Conservation (phyloP, 2,329 filamentous ascomycete genomes). For the Phialophora chinensis region DNA sequence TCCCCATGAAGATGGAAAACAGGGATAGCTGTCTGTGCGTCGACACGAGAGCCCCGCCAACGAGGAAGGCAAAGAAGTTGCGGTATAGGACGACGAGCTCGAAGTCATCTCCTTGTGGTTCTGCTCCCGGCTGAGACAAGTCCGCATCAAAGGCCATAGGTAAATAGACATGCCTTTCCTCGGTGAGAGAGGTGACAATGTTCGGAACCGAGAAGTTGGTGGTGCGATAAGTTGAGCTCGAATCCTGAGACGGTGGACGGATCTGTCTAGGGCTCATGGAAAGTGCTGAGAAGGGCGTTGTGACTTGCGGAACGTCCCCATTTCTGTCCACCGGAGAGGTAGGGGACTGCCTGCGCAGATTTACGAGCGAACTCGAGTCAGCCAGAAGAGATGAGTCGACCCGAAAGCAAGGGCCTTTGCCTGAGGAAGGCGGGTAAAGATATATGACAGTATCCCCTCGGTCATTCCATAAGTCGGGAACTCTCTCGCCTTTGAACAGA, state of each 20-base stretch:
- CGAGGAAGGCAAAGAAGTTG: conserved; percentile 68
- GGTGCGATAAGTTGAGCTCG: conserved; percentile 39
- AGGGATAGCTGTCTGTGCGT: conserved; percentile 61
- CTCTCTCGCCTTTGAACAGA: conserved; percentile 59
- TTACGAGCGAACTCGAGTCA: conserved; percentile 51
- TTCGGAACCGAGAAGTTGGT: conserved; percentile 31
- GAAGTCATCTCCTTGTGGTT: conserved; percentile 55
- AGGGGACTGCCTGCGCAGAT: conserved; percentile 30
- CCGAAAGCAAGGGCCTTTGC: conserved; percentile 65
- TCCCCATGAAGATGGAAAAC: conserved; percentile 66
- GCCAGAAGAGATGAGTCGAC: conserved; percentile 65
- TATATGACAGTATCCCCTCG: conserved; percentile 68
- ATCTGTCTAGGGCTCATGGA: conserved; percentile 42
- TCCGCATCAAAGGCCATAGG: conserved; percentile 63
- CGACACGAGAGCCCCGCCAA: conserved; percentile 66
- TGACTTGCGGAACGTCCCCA: conserved; percentile 43
- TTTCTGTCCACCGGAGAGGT: conserved; percentile 22
- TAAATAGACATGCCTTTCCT: conserved; percentile 55
- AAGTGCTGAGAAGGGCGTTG: conserved; percentile 41
- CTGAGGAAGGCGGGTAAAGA: conserved; percentile 63
- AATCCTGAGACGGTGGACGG: conserved; percentile 41
- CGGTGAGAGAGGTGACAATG: conserved; percentile 14
- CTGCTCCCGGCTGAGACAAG: conserved; percentile 45
- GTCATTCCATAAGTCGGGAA: conserved; percentile 67
- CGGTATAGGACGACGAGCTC: conserved; percentile 65